Evolutionary conservation across 1,284 basidiomycete species (phyloP), one percentile per base, ranked within the genome.

Genomic region (Moniliella sp.): DNA sequence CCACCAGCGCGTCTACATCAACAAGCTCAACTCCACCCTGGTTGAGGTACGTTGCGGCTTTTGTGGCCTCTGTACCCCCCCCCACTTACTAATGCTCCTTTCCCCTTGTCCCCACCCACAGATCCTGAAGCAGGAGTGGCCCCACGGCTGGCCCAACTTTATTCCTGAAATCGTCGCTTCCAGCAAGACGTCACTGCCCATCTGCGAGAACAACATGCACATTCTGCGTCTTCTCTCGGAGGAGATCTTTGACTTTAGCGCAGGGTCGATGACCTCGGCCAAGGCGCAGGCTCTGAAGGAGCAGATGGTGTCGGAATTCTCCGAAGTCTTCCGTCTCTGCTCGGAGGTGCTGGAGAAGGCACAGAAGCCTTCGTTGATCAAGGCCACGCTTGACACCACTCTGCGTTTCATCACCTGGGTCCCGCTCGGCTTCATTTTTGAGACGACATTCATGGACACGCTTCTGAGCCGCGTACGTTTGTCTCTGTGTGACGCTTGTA

Each of bases 151-250:
- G 91, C 86, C 88, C 15, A 78, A 73, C 9, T 97, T 97, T 67
- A 94, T 97, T 56, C 76, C 83, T 5, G 91, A 97, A 61, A 81
- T 97, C 35, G 84, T 97, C 39, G 77, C 86, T 43, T 93, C 88
- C 5, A 94, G 86, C 34, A 86, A 88, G 63, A 82, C 82, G 26
- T 94, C 86, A 57, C 72, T 97, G 23, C 78, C 82, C 1, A 72
- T 97, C 17, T 97, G 91, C 69, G 91, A 97, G 65, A 97, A 99
- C 70, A 97, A 99, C 67, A 99, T 99, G 91, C 73, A 84, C 61
- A 97, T 97, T 60, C 69, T 97, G 45, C 82, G 83, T 61, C 69
- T 99, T n/a, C 69, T 99, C 11, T 93, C 84, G 0, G 91, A 97
- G 60, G 91, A 97, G 63, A 84, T 99, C 43, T 99, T 99, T 57